Percentiles rank a stretch among this genome's conserved stretches.
phyloP scores from a whole-genome alignment of 495 filamentous ascomycete species.

The Trichodelitschia bisporula region DNA sequence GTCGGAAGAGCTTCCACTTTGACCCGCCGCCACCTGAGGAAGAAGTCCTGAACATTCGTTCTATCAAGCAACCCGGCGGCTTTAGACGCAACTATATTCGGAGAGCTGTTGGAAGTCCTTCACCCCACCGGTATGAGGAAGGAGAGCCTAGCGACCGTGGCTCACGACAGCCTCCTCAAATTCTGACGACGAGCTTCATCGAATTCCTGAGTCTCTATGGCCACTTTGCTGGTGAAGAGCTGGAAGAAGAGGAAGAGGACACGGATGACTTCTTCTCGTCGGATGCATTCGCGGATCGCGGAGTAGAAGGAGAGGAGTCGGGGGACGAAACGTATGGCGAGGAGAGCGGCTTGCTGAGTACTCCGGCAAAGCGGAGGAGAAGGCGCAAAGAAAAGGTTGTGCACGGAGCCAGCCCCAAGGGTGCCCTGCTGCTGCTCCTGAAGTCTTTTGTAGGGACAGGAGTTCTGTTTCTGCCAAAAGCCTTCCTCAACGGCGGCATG shows the following conservation, averaged over 20 bases:
- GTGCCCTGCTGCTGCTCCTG: constrained; percentile 58
- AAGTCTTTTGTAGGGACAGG: constrained; percentile 97
- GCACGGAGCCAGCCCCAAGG: constrained; percentile 46
- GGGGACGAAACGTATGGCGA: constrained; percentile 44
- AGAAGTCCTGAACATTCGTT: constrained; percentile 56
- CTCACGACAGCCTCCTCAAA: constrained; percentile 24
- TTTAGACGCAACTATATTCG: constrained; percentile 77
- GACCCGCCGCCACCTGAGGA: constrained; percentile 50
- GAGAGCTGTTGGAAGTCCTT: constrained; percentile 34
- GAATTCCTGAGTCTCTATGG: constrained; percentile 90
- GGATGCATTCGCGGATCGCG: constrained; percentile 29
- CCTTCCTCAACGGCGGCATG: constrained; percentile 91
- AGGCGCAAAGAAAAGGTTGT: constrained; percentile 42
- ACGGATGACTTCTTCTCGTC: constrained; percentile 71
- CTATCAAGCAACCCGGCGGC: constrained; percentile 77
- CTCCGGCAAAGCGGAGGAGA: constrained; percentile 41
- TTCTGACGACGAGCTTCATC: constrained; percentile 76
- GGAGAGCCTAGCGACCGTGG: too few species aligned
- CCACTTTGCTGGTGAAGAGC: constrained; percentile 87
- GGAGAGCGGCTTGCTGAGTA: constrained; percentile 46
- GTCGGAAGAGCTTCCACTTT: constrained; percentile 68
- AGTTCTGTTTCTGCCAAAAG: constrained; percentile 84
- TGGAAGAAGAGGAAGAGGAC: constrained; percentile 76
- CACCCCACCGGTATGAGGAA: constrained; percentile 19
- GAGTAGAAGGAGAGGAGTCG: too few species aligned